Evolutionary conservation across 164 flowering plant genomes (phyloP).

Genomic region (Vitis riparia): DNA sequence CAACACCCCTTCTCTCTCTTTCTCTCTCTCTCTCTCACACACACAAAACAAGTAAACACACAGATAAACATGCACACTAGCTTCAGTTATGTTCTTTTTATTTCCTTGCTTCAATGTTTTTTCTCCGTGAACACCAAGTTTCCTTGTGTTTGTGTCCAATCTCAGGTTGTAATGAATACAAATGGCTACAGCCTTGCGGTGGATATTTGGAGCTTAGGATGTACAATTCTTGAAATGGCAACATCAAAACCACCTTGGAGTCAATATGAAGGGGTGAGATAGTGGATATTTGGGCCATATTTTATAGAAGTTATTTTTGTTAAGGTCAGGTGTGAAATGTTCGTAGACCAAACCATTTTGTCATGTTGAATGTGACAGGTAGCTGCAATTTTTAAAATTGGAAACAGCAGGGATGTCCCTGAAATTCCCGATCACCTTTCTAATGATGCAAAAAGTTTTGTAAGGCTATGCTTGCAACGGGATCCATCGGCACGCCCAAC

Average conservation of each 20-base stretch:
- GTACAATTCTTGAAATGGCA: slow-evolving; percentile 96
- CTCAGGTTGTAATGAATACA: slow-evolving; percentile 87
- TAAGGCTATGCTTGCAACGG: slow-evolving; percentile 75
- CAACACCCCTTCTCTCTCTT: slow-evolving; percentile 3
- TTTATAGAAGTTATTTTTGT: neutral
- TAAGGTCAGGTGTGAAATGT: neutral
- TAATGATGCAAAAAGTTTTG: slow-evolving; percentile 68
- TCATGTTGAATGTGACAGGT: slow-evolving; percentile 52
- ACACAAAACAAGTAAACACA: no score
- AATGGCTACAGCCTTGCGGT: slow-evolving; percentile 84
- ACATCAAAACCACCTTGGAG: slow-evolving; percentile 97
- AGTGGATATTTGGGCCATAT: neutral
- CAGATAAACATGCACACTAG: neutral
- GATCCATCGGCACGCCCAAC: slow-evolving; percentile 81
- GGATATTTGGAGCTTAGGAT: slow-evolving; percentile 98
- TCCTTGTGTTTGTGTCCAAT: slow-evolving; percentile 4
- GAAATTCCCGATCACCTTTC: slow-evolving; percentile 82
- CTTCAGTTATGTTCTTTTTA: neutral
- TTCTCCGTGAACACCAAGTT: neutral
- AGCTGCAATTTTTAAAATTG: slow-evolving; percentile 96
- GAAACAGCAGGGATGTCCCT: slow-evolving; percentile 90
- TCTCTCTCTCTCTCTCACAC: neutral
- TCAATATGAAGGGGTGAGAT: slow-evolving; percentile 90
- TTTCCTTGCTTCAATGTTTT: neutral
- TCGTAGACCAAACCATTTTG: slow-evolving; percentile 1